Percentiles rank a stretch among this genome's conserved stretches.
Evolutionary conservation across 2,329 filamentous ascomycete species (phyloP).

Genomic region (Phialophora chinensis): DNA sequence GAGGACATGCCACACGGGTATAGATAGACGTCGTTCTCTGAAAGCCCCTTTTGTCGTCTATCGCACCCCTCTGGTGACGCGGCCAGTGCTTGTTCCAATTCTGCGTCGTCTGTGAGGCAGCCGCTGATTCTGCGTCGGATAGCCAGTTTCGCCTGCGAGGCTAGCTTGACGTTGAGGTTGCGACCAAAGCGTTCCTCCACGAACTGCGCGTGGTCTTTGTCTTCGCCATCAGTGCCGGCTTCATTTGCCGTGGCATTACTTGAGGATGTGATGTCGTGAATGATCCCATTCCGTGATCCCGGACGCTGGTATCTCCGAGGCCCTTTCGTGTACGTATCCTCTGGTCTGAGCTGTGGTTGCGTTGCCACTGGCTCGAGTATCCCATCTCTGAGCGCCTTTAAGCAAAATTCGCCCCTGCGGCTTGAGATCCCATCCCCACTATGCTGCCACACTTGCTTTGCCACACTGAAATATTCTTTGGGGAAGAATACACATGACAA

Average conservation of each 20-base stretch:
- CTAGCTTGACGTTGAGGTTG: conserved; percentile 80
- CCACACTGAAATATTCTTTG: conserved; percentile 68
- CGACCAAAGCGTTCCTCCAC: conserved; percentile 93
- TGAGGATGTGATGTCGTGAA: conserved; percentile 42
- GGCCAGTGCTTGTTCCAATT: conserved; percentile 66
- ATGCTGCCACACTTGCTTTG: conserved; percentile 98
- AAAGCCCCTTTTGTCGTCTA: conserved; percentile 64
- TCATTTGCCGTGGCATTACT: conserved; percentile 29
- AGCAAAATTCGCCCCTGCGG: conserved; percentile 87
- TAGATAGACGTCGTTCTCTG: conserved; percentile 86
- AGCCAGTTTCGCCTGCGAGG: conserved; percentile 81
- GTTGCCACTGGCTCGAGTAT: conserved; percentile 55
- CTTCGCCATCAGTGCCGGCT: conserved; percentile 45
- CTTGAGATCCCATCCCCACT: conserved; percentile 91
- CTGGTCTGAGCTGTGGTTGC: conserved; percentile 35
- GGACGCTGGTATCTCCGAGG: conserved; percentile 79
- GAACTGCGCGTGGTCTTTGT: conserved; percentile 75
- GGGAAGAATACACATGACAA: conserved; percentile 76
- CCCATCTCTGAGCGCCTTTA: conserved; percentile 73
- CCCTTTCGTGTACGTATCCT: conserved; percentile 62
- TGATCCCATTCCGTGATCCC: conserved; percentile 57
- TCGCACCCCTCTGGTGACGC: conserved; percentile 44
- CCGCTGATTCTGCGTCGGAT: conserved; percentile 88
- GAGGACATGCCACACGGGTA: conserved; percentile 93
- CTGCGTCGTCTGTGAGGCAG: conserved; percentile 74